Conservation (phyloP, 164 flowering plant species). For the Berberis thunbergii region DNA sequence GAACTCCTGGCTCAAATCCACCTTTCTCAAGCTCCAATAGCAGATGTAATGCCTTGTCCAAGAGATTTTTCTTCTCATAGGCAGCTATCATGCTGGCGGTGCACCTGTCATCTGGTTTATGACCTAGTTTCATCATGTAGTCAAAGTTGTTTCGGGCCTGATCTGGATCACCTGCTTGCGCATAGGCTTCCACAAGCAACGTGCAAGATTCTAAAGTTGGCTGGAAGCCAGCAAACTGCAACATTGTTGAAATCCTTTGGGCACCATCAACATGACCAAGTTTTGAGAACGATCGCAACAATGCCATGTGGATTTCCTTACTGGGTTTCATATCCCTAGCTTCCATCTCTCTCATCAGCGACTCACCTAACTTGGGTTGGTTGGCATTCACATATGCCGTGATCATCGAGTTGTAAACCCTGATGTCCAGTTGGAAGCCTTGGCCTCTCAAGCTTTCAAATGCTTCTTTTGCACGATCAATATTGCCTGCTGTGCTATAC, state of each 20-base stretch:
- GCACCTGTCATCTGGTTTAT: conserved; percentile 68
- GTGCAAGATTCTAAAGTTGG: conserved; percentile 49
- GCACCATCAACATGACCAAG: conserved; percentile 47
- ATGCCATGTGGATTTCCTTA: conserved; percentile 62
- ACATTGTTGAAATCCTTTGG: conserved; percentile 36
- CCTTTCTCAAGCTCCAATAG: conserved; percentile 66
- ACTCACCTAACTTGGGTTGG: conserved; percentile 41
- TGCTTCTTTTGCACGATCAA: conserved; percentile 55
- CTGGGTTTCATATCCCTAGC: conserved; percentile 45
- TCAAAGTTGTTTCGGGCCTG: conserved; percentile 61
- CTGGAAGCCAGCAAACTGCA: conserved; percentile 58
- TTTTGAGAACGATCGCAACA: conserved; percentile 55
- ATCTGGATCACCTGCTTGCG: conserved; percentile 43
- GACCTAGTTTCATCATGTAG: conserved; percentile 48
- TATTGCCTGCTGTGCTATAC: conserved; percentile 67
- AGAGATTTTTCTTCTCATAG: conserved; percentile 53
- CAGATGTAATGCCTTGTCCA: conserved; percentile 66
- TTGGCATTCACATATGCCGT: conserved; percentile 69
- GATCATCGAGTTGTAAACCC: conserved; percentile 63
- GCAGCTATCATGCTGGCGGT: conserved; percentile 66
- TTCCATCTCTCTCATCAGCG: conserved; percentile 74
- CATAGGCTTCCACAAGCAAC: conserved; percentile 68
- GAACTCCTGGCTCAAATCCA: conserved; percentile 68
- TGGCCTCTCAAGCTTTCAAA: conserved; percentile 52
- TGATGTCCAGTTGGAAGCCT: conserved; percentile 59